Percentiles rank a stretch among this genome's conserved stretches.
These are phyloP conservation scores for Endothia cerciana DNA, from an alignment of 2,329 filamentous ascomycete genomes.

Conservation along the genomic window DNA sequence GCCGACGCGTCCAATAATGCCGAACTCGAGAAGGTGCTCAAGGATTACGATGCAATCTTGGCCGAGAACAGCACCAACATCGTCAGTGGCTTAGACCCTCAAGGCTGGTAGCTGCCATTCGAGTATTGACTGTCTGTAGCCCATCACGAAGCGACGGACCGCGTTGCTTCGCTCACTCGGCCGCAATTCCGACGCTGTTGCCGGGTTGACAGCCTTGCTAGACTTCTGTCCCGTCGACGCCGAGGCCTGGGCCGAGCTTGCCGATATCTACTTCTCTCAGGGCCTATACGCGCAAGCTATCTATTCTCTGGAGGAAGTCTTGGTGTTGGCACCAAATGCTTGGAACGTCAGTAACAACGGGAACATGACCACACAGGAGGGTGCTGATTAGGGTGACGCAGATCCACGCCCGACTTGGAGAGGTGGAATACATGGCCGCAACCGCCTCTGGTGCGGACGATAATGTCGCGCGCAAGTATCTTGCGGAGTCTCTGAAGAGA, in stretches of 20 bases:
- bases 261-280: slow-evolving; percentile 81
- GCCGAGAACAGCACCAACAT: slow-evolving; percentile 77
- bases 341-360: slow-evolving; percentile 75
- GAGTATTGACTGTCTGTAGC: slow-evolving; percentile 54
- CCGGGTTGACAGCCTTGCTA: slow-evolving; percentile 73
- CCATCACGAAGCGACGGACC: slow-evolving; percentile 82
- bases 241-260: slow-evolving; percentile 91
- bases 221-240: slow-evolving; percentile 87
- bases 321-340: slow-evolving; percentile 85
- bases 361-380: slow-evolving; percentile 33
- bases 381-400: slow-evolving; percentile 40
- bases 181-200: slow-evolving; percentile 71
- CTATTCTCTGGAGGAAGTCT: slow-evolving; percentile 86
- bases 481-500: slow-evolving; percentile 77
- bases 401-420: slow-evolving; percentile 86
- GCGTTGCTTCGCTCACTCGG: slow-evolving; percentile 78
- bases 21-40: slow-evolving; percentile 70
- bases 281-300: slow-evolving; percentile 82
- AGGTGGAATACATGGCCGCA: slow-evolving; percentile 75
- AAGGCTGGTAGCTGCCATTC: neutral
- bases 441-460: slow-evolving; percentile 44
- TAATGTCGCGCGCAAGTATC: slow-evolving; percentile 51
- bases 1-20: slow-evolving; percentile 70
- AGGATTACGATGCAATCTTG: slow-evolving; percentile 78
- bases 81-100: slow-evolving; percentile 54